Evolutionary conservation across 352 stramenopile species (phyloP), one percentile per base, ranked within the genome.

Genomic region (Globisporangium heterothallicum): DNA sequence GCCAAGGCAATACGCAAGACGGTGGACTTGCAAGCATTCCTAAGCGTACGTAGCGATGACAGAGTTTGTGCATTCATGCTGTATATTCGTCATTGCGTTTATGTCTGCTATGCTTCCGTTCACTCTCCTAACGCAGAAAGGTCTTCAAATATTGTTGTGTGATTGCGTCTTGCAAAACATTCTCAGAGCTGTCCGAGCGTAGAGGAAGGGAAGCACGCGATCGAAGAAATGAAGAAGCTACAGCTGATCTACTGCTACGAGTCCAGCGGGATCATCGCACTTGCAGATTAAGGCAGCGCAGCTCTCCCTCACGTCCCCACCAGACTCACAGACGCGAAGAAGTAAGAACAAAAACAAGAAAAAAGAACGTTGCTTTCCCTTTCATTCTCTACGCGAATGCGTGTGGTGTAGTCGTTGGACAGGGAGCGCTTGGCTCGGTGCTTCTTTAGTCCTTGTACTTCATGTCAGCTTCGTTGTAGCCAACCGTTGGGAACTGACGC

Each of bases 401-500:
- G 24, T 41, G 49, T 16, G 4, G 29, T 25, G 3, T 25, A 13
- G 36, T 12, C 19, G 6, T n/a, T n/a, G 14, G 35, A 22, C 21
- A 19, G 29, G 13, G 47, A 53, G 26, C 14, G 4, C 13, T 27
- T 19, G 43, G 43, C 19, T 49, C 0, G 16, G n/a, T 30, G 18
- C 22, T 38, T 19, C 16, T 10, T 43, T 87, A 90, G 40, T 90
- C 65, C 76, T 87, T 85, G 72, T 94, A 94, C 66, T 85, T 85
- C 84, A 94, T 94, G 60, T 97, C 88, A n/a, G 84, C 71, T 55
- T 97, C 89, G 53, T 94, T 84, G 61, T 98, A 99, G 42, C 96
- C 96, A 53, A 99, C 88, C 12, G 92, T 98, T 7, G 96, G 95
- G 78, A 99, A 99, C 49, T 87, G 72, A 41, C 88, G 91, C 53